Evolutionary conservation across 2,329 filamentous ascomycete species (phyloP), one percentile per base, ranked within the genome.

Genomic region (Cercospora janseana): DNA sequence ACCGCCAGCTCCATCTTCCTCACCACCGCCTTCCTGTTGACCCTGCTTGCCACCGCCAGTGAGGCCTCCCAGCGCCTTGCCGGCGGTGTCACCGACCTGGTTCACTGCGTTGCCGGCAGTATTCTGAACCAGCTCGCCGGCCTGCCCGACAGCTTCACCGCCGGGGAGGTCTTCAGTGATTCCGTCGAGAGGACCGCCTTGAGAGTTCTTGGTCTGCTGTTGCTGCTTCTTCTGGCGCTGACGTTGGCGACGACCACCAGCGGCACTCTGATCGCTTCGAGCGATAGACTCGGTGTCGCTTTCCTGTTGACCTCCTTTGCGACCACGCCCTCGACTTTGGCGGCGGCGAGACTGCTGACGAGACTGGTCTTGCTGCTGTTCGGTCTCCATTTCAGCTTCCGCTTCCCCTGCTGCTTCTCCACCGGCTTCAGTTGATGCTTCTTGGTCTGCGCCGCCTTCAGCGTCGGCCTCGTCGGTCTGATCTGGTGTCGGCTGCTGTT

Each of bases 231-330:
- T 72, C 61, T 71, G 62, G 48, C 74, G 71, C 60, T 80, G 77
- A 57, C 78, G 72, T 61, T 80, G 79, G 57, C 78, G 77, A 54
- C 79, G 78, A 49, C 79, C 79, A 54, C 76, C 76, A 31, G 71
- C 65, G 23, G 71, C 69, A 51, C 77, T 79, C 49, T 78, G 73
- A 56, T 81, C 77, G 60, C 73, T 76, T 60, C 78, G 75, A 4
- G 76, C 69, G 55, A 79, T 69, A 38, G 75, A 77, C 60, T 82
- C 80, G 23, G 72, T 73, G 60, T 81, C 79, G 56, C 70, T 75
- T 6, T 76, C 73, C 45, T 64, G 56, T 31, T 57, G 55, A 12
- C 54, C 59, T 49, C 68, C 68, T 60, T 66, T 68, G 58, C 75
- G 71, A 28, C 75, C 73, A 47, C 75, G 73, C 28, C 75, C 75